Evolutionary conservation across 2,329 filamentous ascomycete genomes (phyloP), one percentile per base, ranked within the genome.

Genomic region (Fusarium avenaceum): DNA sequence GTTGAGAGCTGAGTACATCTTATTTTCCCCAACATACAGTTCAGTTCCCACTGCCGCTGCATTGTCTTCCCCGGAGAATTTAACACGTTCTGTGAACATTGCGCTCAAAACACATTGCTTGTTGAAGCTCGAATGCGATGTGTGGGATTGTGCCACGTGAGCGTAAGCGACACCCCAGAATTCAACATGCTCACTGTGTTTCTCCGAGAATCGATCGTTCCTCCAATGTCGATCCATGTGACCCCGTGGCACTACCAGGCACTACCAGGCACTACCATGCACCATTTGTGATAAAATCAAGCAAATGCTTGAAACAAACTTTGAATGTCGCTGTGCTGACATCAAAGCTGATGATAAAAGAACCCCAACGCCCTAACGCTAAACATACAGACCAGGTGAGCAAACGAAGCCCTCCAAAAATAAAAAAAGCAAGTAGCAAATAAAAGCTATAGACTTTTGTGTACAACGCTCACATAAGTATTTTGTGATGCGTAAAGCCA

Each of bases 341-440:
- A 51, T 50, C 19, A 32, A 30, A 39, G 45, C 48, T 57, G 19
- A 22, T 50, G 26, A 30, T 33, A 44, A 56, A 51, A 48, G 69
- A 57, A 54, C 54, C 66, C 45, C 30, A 72, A 72, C 70, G 47
- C 61, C 66, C 50, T 20, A 19, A 39, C 63, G 69, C 69, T 66
- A 70, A 66, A 52, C 52, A 58, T 45, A 63, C 49, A 69, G n/a
- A 52, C 20, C 24, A 20, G 38, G 26, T 40, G 19, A 52, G 43
- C 17, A 15, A 58, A 48, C 24, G 44, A 55, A 58, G 57, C 48
- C 52, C 24, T 24, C 24, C 24, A 7, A 24, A 24, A 32, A 46
- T 38, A 58, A 58, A 35, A 39, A 35, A 57, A 50, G 10, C 40
- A 19, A 54, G 40, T 71, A n/a, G 60, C 55, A 38, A 40, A 26